Evolutionary conservation across 2,329 filamentous ascomycete genomes (phyloP), one percentile per base, ranked within the genome.

Genomic region (Colletotrichum caudatum): DNA sequence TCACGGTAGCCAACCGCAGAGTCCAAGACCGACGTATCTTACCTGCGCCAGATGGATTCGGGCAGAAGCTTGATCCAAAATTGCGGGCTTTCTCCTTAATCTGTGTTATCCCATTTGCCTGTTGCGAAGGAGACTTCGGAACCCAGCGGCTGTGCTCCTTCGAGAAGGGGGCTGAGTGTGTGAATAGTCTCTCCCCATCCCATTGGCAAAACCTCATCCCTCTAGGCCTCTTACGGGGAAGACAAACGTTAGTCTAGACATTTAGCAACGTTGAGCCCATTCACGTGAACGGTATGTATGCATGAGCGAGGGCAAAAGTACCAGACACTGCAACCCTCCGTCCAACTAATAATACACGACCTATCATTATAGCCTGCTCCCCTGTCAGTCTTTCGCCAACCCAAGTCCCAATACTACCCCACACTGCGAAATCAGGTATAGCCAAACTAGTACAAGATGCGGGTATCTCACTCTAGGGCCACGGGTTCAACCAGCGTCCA

Each of bases 261-360:
- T 20, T 20, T 11, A 7, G 16, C 7, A 29, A 20, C 26, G 3
- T 11, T 29, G 26, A 29, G 16, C 8, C 26, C 51, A 2, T 54
- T 20, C 9, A 3, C 16, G 26, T 11, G 26, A 54, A 20, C 8
- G 16, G 14, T 33, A 20, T 20, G 51, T 33, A 54, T 33, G 51
- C 57, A 60, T 60, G 26, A 5, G 11, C 14, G 9, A 29, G 26
- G 5, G 39, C 29, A 44, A 33, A 2, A 46, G 11, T 20, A 26
- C 5, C 26, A 60, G 2, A 3, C 16, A 20, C 29, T 60, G 57
- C 57, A 46, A 60, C 57, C 39, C 37, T 5, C 46, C 20, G 44
- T 20, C 44, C 33, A 33, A 23, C 56, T 66, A 33, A 53, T 16
- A 44, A 23, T 66, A 64, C 37, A 35, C 44, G 56, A 44, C 33